A percentile compares a stretch with the other conserved stretches of the same genome.
Evolutionary conservation across 495 filamentous ascomycete genomes (phyloP).

Genomic region (Daldinia concentrica): DNA sequence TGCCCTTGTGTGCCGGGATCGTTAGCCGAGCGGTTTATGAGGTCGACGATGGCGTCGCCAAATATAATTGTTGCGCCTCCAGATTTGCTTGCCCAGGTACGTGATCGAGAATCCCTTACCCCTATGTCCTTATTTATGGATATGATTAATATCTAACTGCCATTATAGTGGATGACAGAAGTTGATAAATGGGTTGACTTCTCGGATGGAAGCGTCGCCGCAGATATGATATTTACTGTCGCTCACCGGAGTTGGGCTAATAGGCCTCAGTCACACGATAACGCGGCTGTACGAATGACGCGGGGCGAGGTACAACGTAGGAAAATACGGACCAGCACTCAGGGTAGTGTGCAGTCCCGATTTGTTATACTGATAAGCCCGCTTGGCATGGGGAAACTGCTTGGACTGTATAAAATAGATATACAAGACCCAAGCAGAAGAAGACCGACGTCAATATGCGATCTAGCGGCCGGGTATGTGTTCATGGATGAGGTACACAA

Average conservation of each 20-base stretch:
- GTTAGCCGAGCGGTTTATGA: background rate
- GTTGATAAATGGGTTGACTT: background rate
- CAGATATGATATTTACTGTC: background rate
- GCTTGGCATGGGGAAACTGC: too few relatives aligned
- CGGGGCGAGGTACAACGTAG: too few relatives aligned
- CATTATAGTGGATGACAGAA: background rate
- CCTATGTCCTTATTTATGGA: background rate
- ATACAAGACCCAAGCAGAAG: background rate
- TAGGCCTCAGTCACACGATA: background rate
- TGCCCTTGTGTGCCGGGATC: constrained; percentile 10
- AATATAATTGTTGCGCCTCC: background rate
- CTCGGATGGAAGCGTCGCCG: background rate
- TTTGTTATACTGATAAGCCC: too few relatives aligned
- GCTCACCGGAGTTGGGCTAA: background rate
- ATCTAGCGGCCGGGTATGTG: background rate
- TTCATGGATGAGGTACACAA: constrained; percentile 26
- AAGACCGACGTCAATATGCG: background rate
- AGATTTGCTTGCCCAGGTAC: background rate
- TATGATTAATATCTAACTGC: background rate
- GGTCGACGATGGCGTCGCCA: background rate
- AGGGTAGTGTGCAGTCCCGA: too few relatives aligned
- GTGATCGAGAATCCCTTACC: background rate
- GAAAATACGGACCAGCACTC: too few relatives aligned
- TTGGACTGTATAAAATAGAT: background rate
- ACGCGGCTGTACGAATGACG: too few relatives aligned